These are phyloP conservation scores for Magnusiomyces ingens DNA, from an alignment of 1,139 yeast species.

Conservation along the genomic window DNA sequence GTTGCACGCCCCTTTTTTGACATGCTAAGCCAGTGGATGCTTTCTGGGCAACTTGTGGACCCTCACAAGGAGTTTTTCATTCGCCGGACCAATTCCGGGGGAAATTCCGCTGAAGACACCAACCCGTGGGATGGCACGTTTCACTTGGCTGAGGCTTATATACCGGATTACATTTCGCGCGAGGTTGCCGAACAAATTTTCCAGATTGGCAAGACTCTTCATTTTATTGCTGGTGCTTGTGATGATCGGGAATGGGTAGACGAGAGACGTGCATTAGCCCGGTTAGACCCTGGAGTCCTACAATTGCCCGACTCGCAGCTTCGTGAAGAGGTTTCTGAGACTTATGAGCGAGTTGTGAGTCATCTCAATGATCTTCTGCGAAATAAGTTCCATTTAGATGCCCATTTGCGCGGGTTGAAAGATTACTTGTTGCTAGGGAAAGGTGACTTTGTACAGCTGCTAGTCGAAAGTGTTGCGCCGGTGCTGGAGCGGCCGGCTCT, in stretches of 20 bases:
- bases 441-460: slow-evolving; percentile 68
- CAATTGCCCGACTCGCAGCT: slow-evolving; percentile 31
- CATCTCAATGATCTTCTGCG: slow-evolving; percentile 48
- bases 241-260: slow-evolving; percentile 55
- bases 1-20: slow-evolving; percentile 58
- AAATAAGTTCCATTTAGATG: slow-evolving; percentile 43
- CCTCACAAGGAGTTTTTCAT: slow-evolving; percentile 67
- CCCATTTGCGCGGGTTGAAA: slow-evolving; percentile 58
- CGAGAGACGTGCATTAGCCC: slow-evolving; percentile 24
- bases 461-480: slow-evolving; percentile 51
- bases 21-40: slow-evolving; percentile 59
- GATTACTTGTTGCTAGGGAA: slow-evolving; percentile 63
- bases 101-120: background rate
- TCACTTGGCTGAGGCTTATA: slow-evolving; percentile 33
- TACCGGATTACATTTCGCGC: slow-evolving; percentile 54
- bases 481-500: slow-evolving; percentile 57
- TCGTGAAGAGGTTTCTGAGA: slow-evolving; percentile 42
- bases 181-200: slow-evolving; percentile 50
- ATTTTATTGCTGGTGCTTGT: slow-evolving; percentile 61
- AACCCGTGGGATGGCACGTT: slow-evolving; percentile 30
- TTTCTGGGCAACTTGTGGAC: slow-evolving; percentile 55
- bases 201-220: slow-evolving; percentile 73
- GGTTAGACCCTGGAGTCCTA: slow-evolving; percentile 11
- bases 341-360: slow-evolving; percentile 52
- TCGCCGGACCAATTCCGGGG: slow-evolving; percentile 19